Percentiles rank a stretch among this genome's conserved stretches.
phyloP scores from a whole-genome alignment of 176 grass and related monocot genomes.

The Luzula sylvatica region DNA sequence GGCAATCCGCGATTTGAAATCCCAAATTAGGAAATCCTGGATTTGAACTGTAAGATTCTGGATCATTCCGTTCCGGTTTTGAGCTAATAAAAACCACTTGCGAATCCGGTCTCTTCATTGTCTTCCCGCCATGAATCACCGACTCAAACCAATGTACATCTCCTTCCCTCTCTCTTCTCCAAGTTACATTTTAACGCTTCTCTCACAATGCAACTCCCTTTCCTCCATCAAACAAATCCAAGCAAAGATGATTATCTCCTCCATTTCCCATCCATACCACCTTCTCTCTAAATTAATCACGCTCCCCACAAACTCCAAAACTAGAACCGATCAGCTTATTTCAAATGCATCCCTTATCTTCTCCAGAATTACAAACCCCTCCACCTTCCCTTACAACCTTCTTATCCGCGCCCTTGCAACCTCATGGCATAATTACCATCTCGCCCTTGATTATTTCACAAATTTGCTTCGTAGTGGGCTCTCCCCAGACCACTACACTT shows the following conservation, averaged over 20 bases:
- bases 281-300: conserved; percentile 29
- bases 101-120: too few relatives aligned
- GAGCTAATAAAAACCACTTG: too few relatives aligned
- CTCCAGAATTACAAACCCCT: conserved; percentile 14
- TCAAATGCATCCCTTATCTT: conserved; percentile 17
- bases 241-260: conserved; percentile 13
- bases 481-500: conserved; percentile 22
- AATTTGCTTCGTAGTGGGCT: conserved; percentile 1
- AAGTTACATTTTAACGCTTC: conserved; percentile 2
- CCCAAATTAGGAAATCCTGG: too few relatives aligned
- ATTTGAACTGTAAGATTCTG: too few relatives aligned
- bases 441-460: conserved; percentile 10
- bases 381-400: conserved; percentile 25
- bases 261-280: conserved; percentile 21
- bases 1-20: too few relatives aligned
- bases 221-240: conserved; percentile 21
- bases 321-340: background rate
- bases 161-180: background rate
- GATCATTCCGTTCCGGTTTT: too few relatives aligned
- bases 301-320: background rate
- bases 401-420: conserved; percentile 31
- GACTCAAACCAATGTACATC: too few relatives aligned
- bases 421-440: background rate
- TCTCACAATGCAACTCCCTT: conserved; percentile 20
- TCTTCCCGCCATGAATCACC: too few relatives aligned